Base-by-base conservation (phyloP, 2,329 filamentous ascomycete genomes). In the Fusarium fujikuroi region DNA sequence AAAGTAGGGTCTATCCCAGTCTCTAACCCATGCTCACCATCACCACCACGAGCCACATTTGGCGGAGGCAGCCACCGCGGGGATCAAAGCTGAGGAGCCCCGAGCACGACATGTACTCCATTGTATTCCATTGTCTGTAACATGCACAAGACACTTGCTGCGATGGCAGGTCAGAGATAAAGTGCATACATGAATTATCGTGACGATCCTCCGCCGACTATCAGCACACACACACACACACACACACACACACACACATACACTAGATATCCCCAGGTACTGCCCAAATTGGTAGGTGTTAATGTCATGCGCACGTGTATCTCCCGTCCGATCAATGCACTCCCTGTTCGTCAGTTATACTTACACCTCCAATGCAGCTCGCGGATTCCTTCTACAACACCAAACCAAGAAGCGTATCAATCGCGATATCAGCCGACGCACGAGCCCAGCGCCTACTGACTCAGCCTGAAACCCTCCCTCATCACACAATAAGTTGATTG, bases 241-340 rank as follows among this genome's bases (percentile, higher is more conserved):
- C 49, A 69, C 47, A 59, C 64, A 69, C 37, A 66, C 64, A 58
- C 58, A 28, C 25, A 28, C 25, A 28, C 25, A 28, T 40, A 44
- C 21, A 11, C 19, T 42, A 42, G 12, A 44, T 28, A 50, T 60
- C 19, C 46, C 30, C 36, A 61, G 23, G 25, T 53, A 61, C 47
- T 72, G 49, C 72, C 72, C 47, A 72, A 63, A 52, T 47, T 42
- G 69, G 72, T 73, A 75, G 65, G 72, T 75, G 72, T 62, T 75
- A 73, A 74, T 73, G 69, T 65, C 52, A 73, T 73, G 72, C 69
- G 66, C 72, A 75, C 69, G 72, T 75, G 72, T 73, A 59, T 68
- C 50, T 53, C 52, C 50, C 57, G 46, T 54, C 58, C 39, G 34
- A 50, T 63, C 63, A 68, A 44, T 47, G 40, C 40, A 58, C 34